Percentiles rank a stretch among this genome's conserved stretches.
These are phyloP conservation scores for Penicillium sp. DNA, from an alignment of 2,329 filamentous ascomycete genomes.

Conservation along the genomic window DNA sequence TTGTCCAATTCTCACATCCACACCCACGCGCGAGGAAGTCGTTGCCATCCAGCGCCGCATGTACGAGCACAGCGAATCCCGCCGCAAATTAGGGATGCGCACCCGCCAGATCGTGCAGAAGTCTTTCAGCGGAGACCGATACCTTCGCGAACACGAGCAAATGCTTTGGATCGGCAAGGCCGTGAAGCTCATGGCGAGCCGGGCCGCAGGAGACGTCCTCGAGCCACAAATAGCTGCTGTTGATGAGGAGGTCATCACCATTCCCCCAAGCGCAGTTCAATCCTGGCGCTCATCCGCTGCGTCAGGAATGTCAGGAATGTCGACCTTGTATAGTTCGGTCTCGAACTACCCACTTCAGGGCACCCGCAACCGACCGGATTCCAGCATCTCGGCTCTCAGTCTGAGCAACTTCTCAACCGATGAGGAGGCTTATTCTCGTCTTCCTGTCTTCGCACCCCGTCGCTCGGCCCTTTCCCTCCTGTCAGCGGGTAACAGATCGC, in stretches of 20 bases:
- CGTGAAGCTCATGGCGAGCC: slow-evolving; percentile 32
- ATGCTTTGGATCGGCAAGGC: slow-evolving; percentile 54
- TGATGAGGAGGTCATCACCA: slow-evolving; percentile 38
- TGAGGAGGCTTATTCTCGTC: slow-evolving; percentile 29
- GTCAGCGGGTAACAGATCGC: slow-evolving; percentile 2
- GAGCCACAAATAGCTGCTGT: slow-evolving; percentile 27
- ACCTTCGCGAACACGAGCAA: slow-evolving; percentile 62
- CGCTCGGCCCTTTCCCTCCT: slow-evolving; percentile 15
- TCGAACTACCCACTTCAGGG: slow-evolving; percentile 21
- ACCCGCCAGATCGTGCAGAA: slow-evolving; percentile 59
- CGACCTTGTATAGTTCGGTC: slow-evolving; percentile 26
- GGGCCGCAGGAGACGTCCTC: slow-evolving; percentile 20
- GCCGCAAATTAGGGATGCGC: slow-evolving; percentile 58
- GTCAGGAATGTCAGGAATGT: slow-evolving; percentile 33
- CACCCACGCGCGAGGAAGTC: slow-evolving; percentile 52
- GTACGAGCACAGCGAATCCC: slow-evolving; percentile 59
- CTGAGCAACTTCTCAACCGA: slow-evolving; percentile 32
- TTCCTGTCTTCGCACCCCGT: slow-evolving; percentile 35
- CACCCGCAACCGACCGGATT: slow-evolving; percentile 17
- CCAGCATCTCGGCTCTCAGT: slow-evolving; percentile 29
- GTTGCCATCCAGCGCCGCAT: slow-evolving; percentile 55
- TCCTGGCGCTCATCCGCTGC: slow-evolving; percentile 38
- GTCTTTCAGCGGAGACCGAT: slow-evolving; percentile 58
- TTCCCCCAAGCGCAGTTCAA: slow-evolving; percentile 33
- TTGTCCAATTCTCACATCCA: slow-evolving; percentile 47